These are phyloP conservation scores for Blumeria graminis DNA, from an alignment of 2,329 filamentous ascomycete species.

Conservation along the genomic window DNA sequence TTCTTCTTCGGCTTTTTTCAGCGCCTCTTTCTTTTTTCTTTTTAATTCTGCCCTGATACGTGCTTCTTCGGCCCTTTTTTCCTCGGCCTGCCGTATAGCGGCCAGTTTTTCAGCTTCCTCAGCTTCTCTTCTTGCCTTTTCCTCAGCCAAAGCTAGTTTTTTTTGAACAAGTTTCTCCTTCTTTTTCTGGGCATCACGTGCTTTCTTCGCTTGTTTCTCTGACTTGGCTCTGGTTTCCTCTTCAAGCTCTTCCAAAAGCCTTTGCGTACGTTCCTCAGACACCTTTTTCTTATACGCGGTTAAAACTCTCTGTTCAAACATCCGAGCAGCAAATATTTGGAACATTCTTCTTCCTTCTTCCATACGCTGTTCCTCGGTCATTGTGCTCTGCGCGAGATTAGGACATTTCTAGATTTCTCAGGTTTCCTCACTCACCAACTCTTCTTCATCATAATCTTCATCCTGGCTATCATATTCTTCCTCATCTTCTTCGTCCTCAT, in stretches of 20 bases:
- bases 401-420: conserved; percentile 11
- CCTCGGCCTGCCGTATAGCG: conserved; percentile 48
- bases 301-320: conserved; percentile 95
- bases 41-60: conserved; percentile 69
- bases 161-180: conserved; percentile 84
- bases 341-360: conserved; percentile 97
- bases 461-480: conserved; percentile 33
- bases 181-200: conserved; percentile 79
- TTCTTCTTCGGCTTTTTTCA: conserved; percentile 76
- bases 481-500: conserved; percentile 37
- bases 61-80: conserved; percentile 58
- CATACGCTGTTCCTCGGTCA: conserved; percentile 98
- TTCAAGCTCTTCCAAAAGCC: conserved; percentile 72
- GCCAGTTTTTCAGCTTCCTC: conserved; percentile 77
- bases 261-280: conserved; percentile 70
- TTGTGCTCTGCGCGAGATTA: conserved; percentile 45
- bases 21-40: conserved; percentile 70
- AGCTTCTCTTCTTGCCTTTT: conserved; percentile 67
- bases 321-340: conserved; percentile 93
- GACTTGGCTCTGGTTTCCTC: conserved; percentile 57
- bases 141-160: conserved; percentile 73
- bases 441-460: conserved; percentile 39
- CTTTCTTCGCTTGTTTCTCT: conserved; percentile 75
- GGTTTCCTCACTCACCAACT: conserved; percentile 26
- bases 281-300: conserved; percentile 97